Evolutionary conservation across 345 rosid species (phyloP).

Genomic region (Populus alba): DNA sequence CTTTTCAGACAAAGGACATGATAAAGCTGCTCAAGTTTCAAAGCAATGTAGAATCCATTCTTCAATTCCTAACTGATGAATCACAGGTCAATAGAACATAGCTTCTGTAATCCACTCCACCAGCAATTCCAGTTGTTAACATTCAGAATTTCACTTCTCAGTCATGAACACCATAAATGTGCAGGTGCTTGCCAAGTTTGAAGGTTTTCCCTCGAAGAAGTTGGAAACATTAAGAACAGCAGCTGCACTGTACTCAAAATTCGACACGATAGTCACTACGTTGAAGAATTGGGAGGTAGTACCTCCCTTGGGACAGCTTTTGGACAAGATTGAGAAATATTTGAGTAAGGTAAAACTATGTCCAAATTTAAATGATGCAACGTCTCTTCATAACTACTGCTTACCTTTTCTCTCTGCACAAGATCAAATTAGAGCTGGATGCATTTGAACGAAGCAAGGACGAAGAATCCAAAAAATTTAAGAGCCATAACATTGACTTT

Average conservation of each 20-base stretch:
- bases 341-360: conserved; percentile 15
- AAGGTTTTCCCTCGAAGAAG: conserved; percentile 26
- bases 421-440: conserved; percentile 20
- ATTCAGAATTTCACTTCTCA: background rate
- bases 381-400: background rate
- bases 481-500: conserved; percentile 13
- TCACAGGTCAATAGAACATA: conserved; percentile 10
- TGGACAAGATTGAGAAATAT: conserved; percentile 18
- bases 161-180: background rate
- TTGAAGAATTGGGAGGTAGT: conserved; percentile 15
- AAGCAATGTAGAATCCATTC: conserved; percentile 6
- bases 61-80: conserved; percentile 10
- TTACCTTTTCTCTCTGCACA: background rate
- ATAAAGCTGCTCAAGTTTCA: conserved; percentile 14
- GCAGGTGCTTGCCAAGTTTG: conserved; percentile 23
- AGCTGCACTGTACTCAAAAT: conserved; percentile 21
- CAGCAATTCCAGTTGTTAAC: background rate
- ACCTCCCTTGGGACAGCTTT: conserved; percentile 6
- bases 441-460: conserved; percentile 19
- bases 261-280: conserved; percentile 1
- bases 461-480: conserved; percentile 10
- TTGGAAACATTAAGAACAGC: conserved; percentile 21
- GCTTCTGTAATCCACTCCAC: background rate
- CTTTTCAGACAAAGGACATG: conserved; percentile 18
- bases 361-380: background rate